These are phyloP conservation scores for Homolaphlyctis polyrhiza DNA, from an alignment of 371 early-diverging fungal genomes.

Conservation along the genomic window DNA sequence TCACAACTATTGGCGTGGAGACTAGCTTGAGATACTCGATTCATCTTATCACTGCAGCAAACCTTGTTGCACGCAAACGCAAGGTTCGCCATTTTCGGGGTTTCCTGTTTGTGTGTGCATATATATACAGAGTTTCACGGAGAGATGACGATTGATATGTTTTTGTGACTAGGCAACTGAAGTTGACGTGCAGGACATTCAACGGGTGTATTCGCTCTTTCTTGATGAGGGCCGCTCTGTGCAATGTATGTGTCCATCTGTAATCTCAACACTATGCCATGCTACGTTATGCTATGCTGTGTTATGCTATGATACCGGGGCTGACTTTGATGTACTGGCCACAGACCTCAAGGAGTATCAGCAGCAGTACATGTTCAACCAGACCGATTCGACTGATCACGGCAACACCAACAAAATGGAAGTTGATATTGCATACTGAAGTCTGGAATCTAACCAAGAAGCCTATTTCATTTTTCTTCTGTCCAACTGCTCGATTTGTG, in stretches of 20 bases:
- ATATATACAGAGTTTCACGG: too few species aligned
- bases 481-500: too few species aligned
- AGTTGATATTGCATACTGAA: slow-evolving; percentile 6
- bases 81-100: slow-evolving; percentile 46
- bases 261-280: not conserved
- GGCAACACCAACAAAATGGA: slow-evolving; percentile 17
- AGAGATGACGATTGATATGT: too few species aligned
- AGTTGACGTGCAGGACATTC: slow-evolving; percentile 89
- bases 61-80: slow-evolving; percentile 83
- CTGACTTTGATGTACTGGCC: too few species aligned
- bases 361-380: slow-evolving; percentile 90
- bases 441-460: too few species aligned
- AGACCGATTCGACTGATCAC: too few species aligned
- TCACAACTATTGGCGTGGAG: slow-evolving; percentile 88
- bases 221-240: slow-evolving; percentile 96
- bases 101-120: not conserved
- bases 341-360: slow-evolving; percentile 72
- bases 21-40: slow-evolving; percentile 96
- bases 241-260: slow-evolving; percentile 46
- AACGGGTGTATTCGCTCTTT: slow-evolving; percentile 89
- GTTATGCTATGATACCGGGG: too few species aligned
- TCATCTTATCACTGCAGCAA: slow-evolving; percentile 91
- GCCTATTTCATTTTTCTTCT: too few species aligned
- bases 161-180: slow-evolving; percentile 54
- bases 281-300: not conserved